Base-by-base conservation (phyloP, 345 rosid species). In the Dovyalis caffra region DNA sequence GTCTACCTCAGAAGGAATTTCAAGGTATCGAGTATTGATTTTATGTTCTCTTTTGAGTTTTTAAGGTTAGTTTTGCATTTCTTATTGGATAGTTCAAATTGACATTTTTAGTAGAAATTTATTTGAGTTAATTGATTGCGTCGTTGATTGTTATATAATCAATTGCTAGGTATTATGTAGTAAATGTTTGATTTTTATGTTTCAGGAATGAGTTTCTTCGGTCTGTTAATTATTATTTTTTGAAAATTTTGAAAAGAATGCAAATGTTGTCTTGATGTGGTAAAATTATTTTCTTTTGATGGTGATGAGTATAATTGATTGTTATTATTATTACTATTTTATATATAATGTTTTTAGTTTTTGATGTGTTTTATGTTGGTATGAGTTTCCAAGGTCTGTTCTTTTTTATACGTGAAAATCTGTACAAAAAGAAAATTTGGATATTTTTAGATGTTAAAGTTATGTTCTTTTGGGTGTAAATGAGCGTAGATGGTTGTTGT, bases 1-100 rank as follows among this genome's bases (percentile, higher is more conserved):
- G 72, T 81, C 86, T 29, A 73, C 83, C 29, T 21, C 85, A 6
- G 92, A 91, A 58, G 77, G 87, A 40, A 64, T 80, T 47, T 63
- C 85, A 70, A 83, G 97, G 97, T 90, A 80, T 38, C 2, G 2
- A 34, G 3, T 37, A 28, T 33, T 12, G 14, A 21, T 45, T 64
- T n/a, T 66, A 21, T 9, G 51, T 38, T 23, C 5, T 8, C 23
- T 5, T 5, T 34, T 28, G 28, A 23, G 37, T 66, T 56, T 8
- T 34, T 35, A 62, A 25, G n/a, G 56, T 45, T 8, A 0, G 35
- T 47, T 7, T 63, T 12, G 15, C 9, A 35, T 64, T 49, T 15
- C 0, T 21, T 21, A 15, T 23, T 66, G 25, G 29, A 38, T 21
- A 10, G 10, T n/a, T 10, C n/a, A n/a, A n/a, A n/a, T n/a, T n/a